Percentiles rank a stretch among this genome's conserved stretches.
Conservation (phyloP, 495 filamentous ascomycete genomes). For the Aspergillus sclerotioniger region DNA sequence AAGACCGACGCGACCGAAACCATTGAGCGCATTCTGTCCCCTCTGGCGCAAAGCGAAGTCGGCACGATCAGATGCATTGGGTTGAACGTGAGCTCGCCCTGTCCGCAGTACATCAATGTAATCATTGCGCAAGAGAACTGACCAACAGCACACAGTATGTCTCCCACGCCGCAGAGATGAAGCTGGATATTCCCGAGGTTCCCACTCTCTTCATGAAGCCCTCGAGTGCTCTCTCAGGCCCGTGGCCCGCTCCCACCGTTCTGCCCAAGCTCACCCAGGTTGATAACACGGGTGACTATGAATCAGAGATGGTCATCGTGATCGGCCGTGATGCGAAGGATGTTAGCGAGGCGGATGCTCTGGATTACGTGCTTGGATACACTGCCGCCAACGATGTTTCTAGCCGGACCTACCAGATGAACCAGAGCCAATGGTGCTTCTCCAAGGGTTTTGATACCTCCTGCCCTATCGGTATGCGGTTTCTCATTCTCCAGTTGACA, state of each 20-base stretch:
- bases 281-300: slow-evolving; percentile 68
- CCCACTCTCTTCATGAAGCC: slow-evolving; percentile 85
- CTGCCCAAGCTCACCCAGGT: slow-evolving; percentile 57
- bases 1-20: slow-evolving; percentile 47
- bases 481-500: no score
- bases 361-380: slow-evolving; percentile 78
- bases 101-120: neutral
- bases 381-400: slow-evolving; percentile 79
- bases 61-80: slow-evolving; percentile 67
- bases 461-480: slow-evolving; percentile 53
- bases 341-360: slow-evolving; percentile 64
- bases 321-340: slow-evolving; percentile 70
- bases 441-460: slow-evolving; percentile 84
- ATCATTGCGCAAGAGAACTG: neutral
- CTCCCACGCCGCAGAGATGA: slow-evolving; percentile 73
- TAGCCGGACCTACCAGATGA: slow-evolving; percentile 76
- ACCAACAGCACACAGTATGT: slow-evolving; percentile 52
- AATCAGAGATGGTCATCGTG: slow-evolving; percentile 75
- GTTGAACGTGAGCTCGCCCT: slow-evolving; percentile 54
- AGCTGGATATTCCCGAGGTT: slow-evolving; percentile 66
- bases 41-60: slow-evolving; percentile 46
- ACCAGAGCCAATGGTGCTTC: slow-evolving; percentile 75
- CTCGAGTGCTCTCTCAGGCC: slow-evolving; percentile 63
- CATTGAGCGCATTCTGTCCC: slow-evolving; percentile 55
- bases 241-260: slow-evolving; percentile 64